phyloP scores from a whole-genome alignment of 306 rosid species.

The Ammopiptanthus mongolicus region DNA sequence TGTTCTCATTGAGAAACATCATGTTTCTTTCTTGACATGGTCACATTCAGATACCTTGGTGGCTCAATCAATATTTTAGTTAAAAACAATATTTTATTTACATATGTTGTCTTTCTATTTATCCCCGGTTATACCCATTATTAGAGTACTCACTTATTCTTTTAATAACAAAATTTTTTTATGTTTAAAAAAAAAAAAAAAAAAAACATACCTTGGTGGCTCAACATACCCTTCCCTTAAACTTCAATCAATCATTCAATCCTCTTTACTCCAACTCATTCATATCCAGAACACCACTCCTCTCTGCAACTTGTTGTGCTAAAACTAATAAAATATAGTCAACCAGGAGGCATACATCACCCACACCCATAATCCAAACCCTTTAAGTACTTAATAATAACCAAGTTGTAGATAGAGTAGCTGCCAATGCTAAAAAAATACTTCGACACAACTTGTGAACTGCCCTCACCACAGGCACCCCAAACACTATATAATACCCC shows the following conservation, averaged over 20 bases:
- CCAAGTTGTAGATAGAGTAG: slow-evolving; percentile 10
- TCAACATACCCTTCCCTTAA: not conserved
- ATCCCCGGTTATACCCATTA: too few relatives aligned
- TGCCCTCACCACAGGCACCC: not conserved
- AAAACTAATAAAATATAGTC: not conserved
- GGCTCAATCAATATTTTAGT: too few relatives aligned
- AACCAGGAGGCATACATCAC: not conserved
- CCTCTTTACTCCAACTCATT: slow-evolving; percentile 29
- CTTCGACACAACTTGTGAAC: not conserved
- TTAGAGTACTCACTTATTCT: too few relatives aligned
- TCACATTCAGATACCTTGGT: not conserved
- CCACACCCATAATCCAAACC: not conserved
- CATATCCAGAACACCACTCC: not conserved
- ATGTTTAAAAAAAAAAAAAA: too few relatives aligned
- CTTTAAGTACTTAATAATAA: not conserved
- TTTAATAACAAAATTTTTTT: too few relatives aligned
- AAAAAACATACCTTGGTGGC: not conserved
- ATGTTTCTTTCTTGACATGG: not conserved
- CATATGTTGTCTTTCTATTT: too few relatives aligned
- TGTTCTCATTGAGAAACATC: not conserved
- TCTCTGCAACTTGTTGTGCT: slow-evolving; percentile 3
- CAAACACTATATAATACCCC: not conserved
- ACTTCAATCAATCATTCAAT: slow-evolving; percentile 21
- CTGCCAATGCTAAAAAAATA: not conserved
- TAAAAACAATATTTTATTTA: too few relatives aligned